Percentiles rank a stretch among this genome's conserved stretches.
Conservation (phyloP, 129 eudicot genomes). For the Lactuca sativa region DNA sequence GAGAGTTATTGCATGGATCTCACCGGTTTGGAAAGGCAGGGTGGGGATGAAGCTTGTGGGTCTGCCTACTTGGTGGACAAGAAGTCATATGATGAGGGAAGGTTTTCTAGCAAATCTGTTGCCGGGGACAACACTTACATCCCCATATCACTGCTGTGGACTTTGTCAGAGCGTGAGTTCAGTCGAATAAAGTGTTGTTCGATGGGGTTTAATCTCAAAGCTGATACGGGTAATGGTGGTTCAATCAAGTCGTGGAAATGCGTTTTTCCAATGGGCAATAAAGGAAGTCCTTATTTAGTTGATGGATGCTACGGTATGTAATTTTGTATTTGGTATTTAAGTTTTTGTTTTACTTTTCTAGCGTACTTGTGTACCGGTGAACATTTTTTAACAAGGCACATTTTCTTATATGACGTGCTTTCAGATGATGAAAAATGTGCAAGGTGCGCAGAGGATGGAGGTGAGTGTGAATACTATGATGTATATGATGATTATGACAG, state of each 20-base stretch:
- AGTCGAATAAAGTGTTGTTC: not conserved
- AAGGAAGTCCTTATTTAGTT: constrained; percentile 1
- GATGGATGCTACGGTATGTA: constrained; percentile 10
- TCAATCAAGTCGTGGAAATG: not conserved
- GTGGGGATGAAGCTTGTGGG: not conserved
- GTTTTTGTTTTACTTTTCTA: no score
- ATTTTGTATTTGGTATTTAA: not conserved
- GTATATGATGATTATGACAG: no score
- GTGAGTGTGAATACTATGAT: no score
- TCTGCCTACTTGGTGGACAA: not conserved
- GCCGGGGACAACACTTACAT: not conserved
- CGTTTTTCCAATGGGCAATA: no score
- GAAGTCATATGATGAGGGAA: not conserved
- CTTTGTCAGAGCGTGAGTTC: not conserved
- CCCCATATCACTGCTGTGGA: not conserved
- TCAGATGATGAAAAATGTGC: no score
- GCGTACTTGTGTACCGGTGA: no score
- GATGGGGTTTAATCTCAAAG: no score
- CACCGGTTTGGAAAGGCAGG: not conserved
- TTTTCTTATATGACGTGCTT: no score
- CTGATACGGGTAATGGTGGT: not conserved
- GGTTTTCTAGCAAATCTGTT: not conserved
- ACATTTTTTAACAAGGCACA: no score
- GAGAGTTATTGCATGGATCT: not conserved
- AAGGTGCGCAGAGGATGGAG: no score